Conservation (phyloP, 257 asterid species). For the Prunella vulgaris region DNA sequence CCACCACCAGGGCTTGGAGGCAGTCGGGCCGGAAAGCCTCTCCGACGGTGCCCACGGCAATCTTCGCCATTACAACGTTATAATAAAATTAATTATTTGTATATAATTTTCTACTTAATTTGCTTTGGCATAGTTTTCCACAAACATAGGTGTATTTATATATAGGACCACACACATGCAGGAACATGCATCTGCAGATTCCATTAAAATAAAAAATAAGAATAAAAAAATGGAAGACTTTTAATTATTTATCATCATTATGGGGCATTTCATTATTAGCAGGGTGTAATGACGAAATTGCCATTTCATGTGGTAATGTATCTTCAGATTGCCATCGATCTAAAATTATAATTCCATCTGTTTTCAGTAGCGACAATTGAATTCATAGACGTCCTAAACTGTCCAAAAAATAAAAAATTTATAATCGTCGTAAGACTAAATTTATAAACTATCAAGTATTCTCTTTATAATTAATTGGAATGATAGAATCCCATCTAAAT, state of each 20-base stretch:
- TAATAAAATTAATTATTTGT: background rate
- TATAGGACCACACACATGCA: slow-evolving; percentile 21
- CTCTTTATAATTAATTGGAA: too few relatives aligned
- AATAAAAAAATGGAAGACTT: background rate
- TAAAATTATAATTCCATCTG: background rate
- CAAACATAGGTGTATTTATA: slow-evolving; percentile 19
- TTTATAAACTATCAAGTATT: too few relatives aligned
- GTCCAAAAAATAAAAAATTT: too few relatives aligned
- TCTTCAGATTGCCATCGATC: background rate
- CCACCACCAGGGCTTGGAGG: slow-evolving; percentile 78
- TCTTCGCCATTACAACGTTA: slow-evolving; percentile 45
- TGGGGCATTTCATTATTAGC: slow-evolving; percentile 18
- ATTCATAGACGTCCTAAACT: too few relatives aligned
- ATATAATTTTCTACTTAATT: background rate
- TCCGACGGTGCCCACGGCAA: slow-evolving; percentile 57
- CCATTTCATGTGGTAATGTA: slow-evolving; percentile 3
- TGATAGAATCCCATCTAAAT: too few relatives aligned
- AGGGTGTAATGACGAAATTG: background rate
- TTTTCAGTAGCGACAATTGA: too few relatives aligned
- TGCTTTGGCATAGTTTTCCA: background rate
- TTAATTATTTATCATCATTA: background rate
- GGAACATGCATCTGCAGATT: slow-evolving; percentile 8
- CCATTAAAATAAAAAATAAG: background rate
- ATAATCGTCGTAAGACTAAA: too few relatives aligned
- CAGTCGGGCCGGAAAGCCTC: slow-evolving; percentile 70